Conservation (phyloP, 805 yeast genomes). For the Metschnikowia picachoensis region DNA sequence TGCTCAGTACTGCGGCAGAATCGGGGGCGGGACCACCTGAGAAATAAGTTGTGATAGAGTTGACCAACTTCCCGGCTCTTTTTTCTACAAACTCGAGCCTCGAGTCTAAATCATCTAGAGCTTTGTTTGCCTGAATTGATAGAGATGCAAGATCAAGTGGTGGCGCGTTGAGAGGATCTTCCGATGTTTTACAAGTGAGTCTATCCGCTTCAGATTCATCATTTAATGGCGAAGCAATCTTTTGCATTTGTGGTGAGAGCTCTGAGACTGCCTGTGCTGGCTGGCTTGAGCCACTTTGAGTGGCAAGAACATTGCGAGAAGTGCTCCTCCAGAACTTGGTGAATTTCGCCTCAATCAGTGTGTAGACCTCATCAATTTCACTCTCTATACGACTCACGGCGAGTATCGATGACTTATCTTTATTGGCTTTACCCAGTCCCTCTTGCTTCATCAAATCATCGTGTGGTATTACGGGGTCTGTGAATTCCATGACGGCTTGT, state of each 20-base stretch:
- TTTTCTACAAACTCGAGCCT: constrained; percentile 69
- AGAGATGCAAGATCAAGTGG: constrained; percentile 24
- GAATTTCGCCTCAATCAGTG: constrained; percentile 47
- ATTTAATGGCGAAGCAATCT: no score
- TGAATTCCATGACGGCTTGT: constrained; percentile 27
- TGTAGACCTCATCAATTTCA: constrained; percentile 50
- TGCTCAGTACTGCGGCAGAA: constrained; percentile 4
- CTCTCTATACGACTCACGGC: constrained; percentile 37
- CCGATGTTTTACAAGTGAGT: neutral
- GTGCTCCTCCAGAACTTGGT: constrained; percentile 33
- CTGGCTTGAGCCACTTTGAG: constrained; percentile 12
- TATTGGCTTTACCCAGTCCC: neutral
- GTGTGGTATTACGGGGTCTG: constrained; percentile 26
- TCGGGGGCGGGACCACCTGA: constrained; percentile 31
- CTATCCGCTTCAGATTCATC: no score
- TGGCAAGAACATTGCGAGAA: constrained; percentile 27
- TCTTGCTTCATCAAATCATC: constrained; percentile 10
- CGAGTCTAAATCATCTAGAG: constrained; percentile 66
- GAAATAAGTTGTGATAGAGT: constrained; percentile 56
- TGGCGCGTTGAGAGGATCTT: constrained; percentile 6
- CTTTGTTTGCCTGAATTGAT: constrained; percentile 45
- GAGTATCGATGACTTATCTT: neutral
- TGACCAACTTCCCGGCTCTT: constrained; percentile 57
- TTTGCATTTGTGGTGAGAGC: no score
- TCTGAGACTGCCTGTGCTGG: no score